These are phyloP conservation scores for Isoetes taiwanensis DNA, from an alignment of 75 land plant species.

Conservation along the genomic window DNA sequence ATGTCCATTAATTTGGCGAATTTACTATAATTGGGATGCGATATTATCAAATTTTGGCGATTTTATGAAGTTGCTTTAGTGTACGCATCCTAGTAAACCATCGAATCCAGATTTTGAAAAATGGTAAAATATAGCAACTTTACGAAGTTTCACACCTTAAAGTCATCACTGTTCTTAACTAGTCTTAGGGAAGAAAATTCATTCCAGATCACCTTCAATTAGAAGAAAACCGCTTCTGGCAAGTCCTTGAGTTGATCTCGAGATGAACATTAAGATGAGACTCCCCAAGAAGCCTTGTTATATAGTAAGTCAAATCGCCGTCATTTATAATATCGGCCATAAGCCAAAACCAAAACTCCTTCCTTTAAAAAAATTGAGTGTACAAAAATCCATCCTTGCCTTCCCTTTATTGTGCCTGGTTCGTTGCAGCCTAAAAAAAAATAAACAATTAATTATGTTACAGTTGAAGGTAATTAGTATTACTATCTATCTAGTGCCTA, in stretches of 20 bases:
- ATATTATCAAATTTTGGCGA: too few relatives aligned
- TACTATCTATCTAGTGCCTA: not conserved
- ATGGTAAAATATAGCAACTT: too few relatives aligned
- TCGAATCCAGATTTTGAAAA: too few relatives aligned
- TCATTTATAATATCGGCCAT: slow-evolving; percentile 99
- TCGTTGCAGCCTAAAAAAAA: slow-evolving; percentile 71
- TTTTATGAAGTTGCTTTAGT: too few relatives aligned
- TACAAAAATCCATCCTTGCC: slow-evolving; percentile 52
- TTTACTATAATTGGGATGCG: too few relatives aligned
- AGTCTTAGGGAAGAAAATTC: too few relatives aligned
- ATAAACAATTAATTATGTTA: too few relatives aligned
- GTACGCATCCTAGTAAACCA: too few relatives aligned
- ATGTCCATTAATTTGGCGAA: too few relatives aligned
- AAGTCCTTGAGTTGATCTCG: slow-evolving; percentile 18
- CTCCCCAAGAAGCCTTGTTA: slow-evolving; percentile 87
- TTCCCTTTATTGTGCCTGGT: slow-evolving; percentile 36
- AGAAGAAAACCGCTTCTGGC: slow-evolving; percentile 72
- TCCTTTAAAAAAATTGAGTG: slow-evolving; percentile 48
- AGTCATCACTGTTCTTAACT: too few relatives aligned
- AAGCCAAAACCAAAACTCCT: slow-evolving; percentile 93
- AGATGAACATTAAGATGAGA: slow-evolving; percentile 36
- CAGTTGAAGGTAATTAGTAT: too few relatives aligned
- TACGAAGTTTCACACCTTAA: too few relatives aligned
- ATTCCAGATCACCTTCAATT: slow-evolving; percentile 98
- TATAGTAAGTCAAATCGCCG: slow-evolving; percentile 82